Evolutionary conservation across 2,329 filamentous ascomycete species (phyloP).

Genomic region (Orbilia quercus): DNA sequence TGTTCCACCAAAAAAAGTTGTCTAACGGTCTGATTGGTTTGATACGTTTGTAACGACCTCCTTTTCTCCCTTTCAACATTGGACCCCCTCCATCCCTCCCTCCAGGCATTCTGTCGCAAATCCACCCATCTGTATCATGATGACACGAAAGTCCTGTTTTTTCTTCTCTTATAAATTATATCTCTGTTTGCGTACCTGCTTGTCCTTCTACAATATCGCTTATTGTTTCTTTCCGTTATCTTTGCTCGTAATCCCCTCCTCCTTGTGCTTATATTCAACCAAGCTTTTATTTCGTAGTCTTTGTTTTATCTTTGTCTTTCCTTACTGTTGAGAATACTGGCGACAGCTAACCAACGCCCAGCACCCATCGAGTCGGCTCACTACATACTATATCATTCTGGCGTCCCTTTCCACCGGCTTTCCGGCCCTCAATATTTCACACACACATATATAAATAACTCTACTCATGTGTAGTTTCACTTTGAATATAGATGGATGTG

Average conservation of each 20-base stretch:
- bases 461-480: slow-evolving; percentile 19
- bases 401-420: background rate
- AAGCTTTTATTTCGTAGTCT: background rate
- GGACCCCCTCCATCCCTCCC: slow-evolving; percentile 18
- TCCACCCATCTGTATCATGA: slow-evolving; percentile 56
- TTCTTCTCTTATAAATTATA: slow-evolving; percentile 54
- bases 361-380: slow-evolving; percentile 6
- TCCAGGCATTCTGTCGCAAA: slow-evolving; percentile 35
- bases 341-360: slow-evolving; percentile 15
- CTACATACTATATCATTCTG: slow-evolving; percentile 1
- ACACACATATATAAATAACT: slow-evolving; percentile 28
- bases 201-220: slow-evolving; percentile 16
- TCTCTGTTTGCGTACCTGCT: slow-evolving; percentile 53
- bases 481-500: slow-evolving; percentile 30
- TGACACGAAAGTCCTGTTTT: slow-evolving; percentile 52
- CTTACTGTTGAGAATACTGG: background rate
- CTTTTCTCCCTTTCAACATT: slow-evolving; percentile 16
- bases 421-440: background rate
- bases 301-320: background rate
- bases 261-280: background rate
- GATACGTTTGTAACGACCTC: slow-evolving; percentile 54
- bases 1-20: slow-evolving; percentile 58
- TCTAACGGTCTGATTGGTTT: slow-evolving; percentile 54
- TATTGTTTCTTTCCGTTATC: slow-evolving; percentile 59
- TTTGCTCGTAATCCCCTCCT: background rate